Base-by-base conservation (phyloP, 169 alveolate species). In the Plasmodium coatneyi region DNA sequence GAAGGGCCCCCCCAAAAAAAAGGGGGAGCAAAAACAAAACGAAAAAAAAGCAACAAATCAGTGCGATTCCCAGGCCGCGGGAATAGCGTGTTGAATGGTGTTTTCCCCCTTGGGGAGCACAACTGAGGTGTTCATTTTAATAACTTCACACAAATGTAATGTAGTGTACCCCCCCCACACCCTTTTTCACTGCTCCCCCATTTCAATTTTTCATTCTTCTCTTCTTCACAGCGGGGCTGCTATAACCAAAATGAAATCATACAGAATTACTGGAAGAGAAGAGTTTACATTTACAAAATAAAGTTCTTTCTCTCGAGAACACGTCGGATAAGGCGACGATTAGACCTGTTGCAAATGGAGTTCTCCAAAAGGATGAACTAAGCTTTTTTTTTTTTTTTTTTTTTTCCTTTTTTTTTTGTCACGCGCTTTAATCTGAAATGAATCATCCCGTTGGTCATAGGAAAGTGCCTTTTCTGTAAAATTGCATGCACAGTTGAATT, bases 251-350 rank as follows among this genome's bases (percentile, higher is more conserved):
- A 86, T 86, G 93, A 86, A 52, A 86, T 86, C 32, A 76, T 86
- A 76, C 80, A 74, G 70, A 86, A 86, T 70, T 86, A 86, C 30
- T 86, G 93, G 93, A 86, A 86, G 25, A 86, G 93, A 49, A 32
- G 93, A 76, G 80, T 86, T 74, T 86, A 86, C 39, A 86, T 86
- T 74, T 86, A 86, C 66, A 86, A 86, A 36, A 54, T 86, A 76
- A 86, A 86, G 71, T 86, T 86, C 28, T 86, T 86, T 78, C 80
- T 86, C 32, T 86, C 93, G 49, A 86, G 93, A 76, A 86, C 93
- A 19, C 56, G 93, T 36, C 78, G 71, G 60, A 74, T 86, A 19
- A 28, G 93, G 66, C 78, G 80, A 56, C 78, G 93, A 76, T 52
- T 86, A 74, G 93, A 86, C 70, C 52, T 74, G 80, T 54, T 86